Conservation (phyloP, 164 flowering plant species). For the Hamamelis virginiana region DNA sequence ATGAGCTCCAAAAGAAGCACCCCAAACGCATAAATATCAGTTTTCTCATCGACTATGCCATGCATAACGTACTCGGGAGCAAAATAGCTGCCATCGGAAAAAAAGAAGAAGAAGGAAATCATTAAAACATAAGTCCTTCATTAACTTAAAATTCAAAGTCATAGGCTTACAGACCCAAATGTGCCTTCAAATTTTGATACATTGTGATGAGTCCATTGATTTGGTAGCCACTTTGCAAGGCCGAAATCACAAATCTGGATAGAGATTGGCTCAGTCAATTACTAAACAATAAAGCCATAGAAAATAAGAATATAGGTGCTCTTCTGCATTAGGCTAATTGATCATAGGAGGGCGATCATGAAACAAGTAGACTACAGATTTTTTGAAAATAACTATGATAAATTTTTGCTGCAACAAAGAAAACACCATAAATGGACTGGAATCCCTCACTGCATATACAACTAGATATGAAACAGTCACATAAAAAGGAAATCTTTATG, state of each 20-base stretch:
- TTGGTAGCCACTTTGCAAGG: conserved; percentile 40
- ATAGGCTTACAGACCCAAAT: conserved; percentile 25
- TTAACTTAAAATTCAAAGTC: background rate
- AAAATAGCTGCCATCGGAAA: conserved; percentile 28
- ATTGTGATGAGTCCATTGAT: conserved; percentile 31
- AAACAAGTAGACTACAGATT: too few species aligned
- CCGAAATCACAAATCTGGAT: conserved; percentile 43
- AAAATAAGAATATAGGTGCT: background rate
- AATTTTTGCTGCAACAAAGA: too few species aligned
- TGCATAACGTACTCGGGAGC: conserved; percentile 43
- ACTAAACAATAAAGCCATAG: background rate
- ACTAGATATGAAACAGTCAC: too few species aligned
- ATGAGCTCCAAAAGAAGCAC: conserved; percentile 39
- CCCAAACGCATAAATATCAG: conserved; percentile 35
- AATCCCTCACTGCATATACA: background rate
- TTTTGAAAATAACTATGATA: too few species aligned
- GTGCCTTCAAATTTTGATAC: conserved; percentile 39
- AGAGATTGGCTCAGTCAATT: background rate
- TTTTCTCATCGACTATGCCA: conserved; percentile 40
- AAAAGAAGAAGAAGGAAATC: background rate
- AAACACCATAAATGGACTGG: too few species aligned
- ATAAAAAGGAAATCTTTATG: too few species aligned
- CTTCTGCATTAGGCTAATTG: background rate
- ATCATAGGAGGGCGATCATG: background rate
- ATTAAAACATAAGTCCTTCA: background rate